Base-by-base conservation (phyloP, 2,329 filamentous ascomycete genomes). In the Epichloe sibirici region DNA sequence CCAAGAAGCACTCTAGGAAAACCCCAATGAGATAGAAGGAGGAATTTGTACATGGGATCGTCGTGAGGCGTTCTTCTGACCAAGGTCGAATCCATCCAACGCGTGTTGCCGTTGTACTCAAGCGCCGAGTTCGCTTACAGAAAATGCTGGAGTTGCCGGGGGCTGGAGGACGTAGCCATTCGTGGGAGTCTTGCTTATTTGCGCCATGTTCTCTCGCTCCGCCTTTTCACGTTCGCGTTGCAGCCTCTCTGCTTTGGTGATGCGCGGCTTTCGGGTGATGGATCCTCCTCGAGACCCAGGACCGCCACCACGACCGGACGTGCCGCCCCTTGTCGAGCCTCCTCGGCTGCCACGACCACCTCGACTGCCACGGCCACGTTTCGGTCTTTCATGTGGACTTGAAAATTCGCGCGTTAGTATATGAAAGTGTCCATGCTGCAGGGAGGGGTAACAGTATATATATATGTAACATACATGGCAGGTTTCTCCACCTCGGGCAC, bases 401-500 rank as follows among this genome's bases (percentile, higher is more conserved):
- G 17, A 62, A 51, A 53, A 12, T 47, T 5, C 7, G 35, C 12
- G 42, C 21, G 38, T 49, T 12, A 43, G 38, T 21, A 6, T 40
- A 6, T 40, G 37, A 44, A 44, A 4, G 48, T 15, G 25, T 34
- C 49, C n/a, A 15, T 31, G 28, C 28, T 11, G 25, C 5, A 23
- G 21, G 17, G 6, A 25, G 17, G 2, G 11, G 12, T 34, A 28
- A 28, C 17, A 13, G 3, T 21, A 21, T 21, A 21, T 21, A 21
- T 21, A 11, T 21, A 21, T 13, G 3, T n/a, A 8, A 49, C 35
- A 45, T 53, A 74, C 76, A 57, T 75, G 58, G 73, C 69, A 38
- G 78, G 76, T 69, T 93, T 91, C 70, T 95, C 86, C 23, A 85
- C 87, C 68, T 95, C 90, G 5, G 86, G 86, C 23, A 97, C 80